Base-by-base conservation (phyloP, 805 yeast species). In the Yamadazyma sp. region DNA sequence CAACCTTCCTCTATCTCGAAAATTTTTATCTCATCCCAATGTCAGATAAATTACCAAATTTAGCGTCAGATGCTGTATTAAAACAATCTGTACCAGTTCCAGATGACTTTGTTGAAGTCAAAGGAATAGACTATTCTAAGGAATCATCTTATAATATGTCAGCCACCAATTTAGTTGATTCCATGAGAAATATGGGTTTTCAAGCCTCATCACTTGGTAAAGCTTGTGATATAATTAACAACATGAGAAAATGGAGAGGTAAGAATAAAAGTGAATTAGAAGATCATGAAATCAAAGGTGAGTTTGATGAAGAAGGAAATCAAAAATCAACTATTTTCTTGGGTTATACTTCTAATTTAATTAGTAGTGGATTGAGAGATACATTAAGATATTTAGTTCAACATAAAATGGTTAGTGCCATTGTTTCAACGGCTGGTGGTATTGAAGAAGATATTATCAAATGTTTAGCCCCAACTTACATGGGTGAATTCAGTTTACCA, bases 341-440 rank as follows among this genome's bases (percentile, higher is more conserved):
- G 75, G 99, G 99, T 23, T 93, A 83, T 65, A 93, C 99, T 29
- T 91, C 98, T 7, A 93, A 93, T 62, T 75, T 93, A 68, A 93
- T 93, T 51, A 84, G 95, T 26, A 85, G 96, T 4, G 99, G 99
- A 28, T 65, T 89, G 40, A 78, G 99, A 62, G 95, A 89, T 52
- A 87, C 96, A 20, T 66, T 93, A 48, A 75, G 93, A 55, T 91
- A 71, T 57, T 72, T 93, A 49, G 98, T 88, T 21, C 95, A 94
- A 61, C 81, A 94, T 66, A 91, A 88, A 61, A 85, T 84, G 76
- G 96, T 93, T 29, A 83, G 88, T 50, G 98, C 95, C 12, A 78
- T 93, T 51, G 98, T 93, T 32, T 83, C 98, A n/a, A 76, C 91
- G 43, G 98, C 96, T 15, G 99, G 99, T 47, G 99, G 98, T 48